Base-by-base conservation (phyloP, 805 yeast genomes). In the Zygosaccharomyces gambellarensis region DNA sequence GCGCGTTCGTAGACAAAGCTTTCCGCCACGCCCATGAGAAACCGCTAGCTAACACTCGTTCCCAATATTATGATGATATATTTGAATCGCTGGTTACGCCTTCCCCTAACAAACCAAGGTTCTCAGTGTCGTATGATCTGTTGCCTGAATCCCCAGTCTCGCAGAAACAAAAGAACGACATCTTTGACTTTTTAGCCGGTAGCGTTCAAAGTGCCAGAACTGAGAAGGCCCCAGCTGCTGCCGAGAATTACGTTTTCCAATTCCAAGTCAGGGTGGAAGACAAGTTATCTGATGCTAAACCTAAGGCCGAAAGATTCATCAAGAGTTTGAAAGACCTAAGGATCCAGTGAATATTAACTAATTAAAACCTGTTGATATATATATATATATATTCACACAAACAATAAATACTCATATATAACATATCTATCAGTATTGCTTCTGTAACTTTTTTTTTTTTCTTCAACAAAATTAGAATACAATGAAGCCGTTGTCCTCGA, bases 401-500 rank as follows among this genome's bases (percentile, higher is more conserved):
- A 14, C 10, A 36, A 23, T 31, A n/a, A 14, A 38, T 36, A 27
- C 14, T n/a, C 12, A 38, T 38, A 38, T 38, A 38, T 38, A 38
- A 25, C 9, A 25, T 25, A 25, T 25, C 28, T 25, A 25, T 25
- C 9, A 25, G 28, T 25, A 25, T 25, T 36, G 10, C 7, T 23
- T 17, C 17, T 17, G 17, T 17, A 17, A 17, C 6, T 30, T 11
- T 32, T 12, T 12, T 22, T 21, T 12, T 8, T 17, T 19, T 30
- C 9, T 22, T 17, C 17, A 17, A 17, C 19, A 30, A 21, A 50
- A 39, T 59, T 69, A 76, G 58, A 77, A 78, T 52, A 70, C 71
- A 70, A 87, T 87, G 72, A 85, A 90, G 14, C 95, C 95, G 71
- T 90, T 87, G 61, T 83, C 81, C 69, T 87, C 89, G 59, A 90